Evolutionary conservation across 2,329 filamentous ascomycete species (phyloP), one percentile per base, ranked within the genome.

Genomic region (Ophiocordyceps sinensis): DNA sequence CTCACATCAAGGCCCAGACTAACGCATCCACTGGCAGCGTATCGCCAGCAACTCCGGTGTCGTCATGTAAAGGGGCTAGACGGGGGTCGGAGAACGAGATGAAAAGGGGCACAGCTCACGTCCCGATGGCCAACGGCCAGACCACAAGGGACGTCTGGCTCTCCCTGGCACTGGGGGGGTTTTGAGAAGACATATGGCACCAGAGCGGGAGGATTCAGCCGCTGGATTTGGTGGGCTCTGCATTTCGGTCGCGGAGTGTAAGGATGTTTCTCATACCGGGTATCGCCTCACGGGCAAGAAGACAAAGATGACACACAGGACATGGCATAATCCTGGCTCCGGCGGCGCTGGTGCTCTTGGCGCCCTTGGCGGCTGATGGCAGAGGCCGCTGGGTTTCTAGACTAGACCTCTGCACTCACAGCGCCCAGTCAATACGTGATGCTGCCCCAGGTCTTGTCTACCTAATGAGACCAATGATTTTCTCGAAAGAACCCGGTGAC

Each of bases 21-120:
- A 54, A 69, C 56, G 39, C 26, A 45, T 37, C 15, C 15, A 19
- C 14, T 38, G 26, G 53, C 34, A 89, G 83, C 89, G 89, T 95
- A 96, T 96, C 72, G 91, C 91, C 69, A 87, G 81, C 79, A 98
- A 98, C 85, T 94, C 89, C 49, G 91, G 91, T 81, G 91, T 98
- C 64, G 91, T 98, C 68, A 98, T 98, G 91, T 98, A 85, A 94
- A 75, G 56, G 56, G 60, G 48, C 57, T 9, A 26, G 23, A 26
- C 23, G 23, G 23, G 4, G 23, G 3, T 26, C 56, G 52, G 40
- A 42, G 45, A 41, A 21, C 13, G 32, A 10, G 31, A 15, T 4
- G 4, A 19, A 36, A n/a, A 28, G 31, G 35, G 45, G 48, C 45
- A 53, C 38, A n/a, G 49, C 48, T 53, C 50, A 57, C 39, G 52